A percentile compares a stretch with the other conserved stretches of the same genome.
Evolutionary conservation across 1,139 yeast genomes (phyloP).

Genomic region (Petasospora rhodanensis): DNA sequence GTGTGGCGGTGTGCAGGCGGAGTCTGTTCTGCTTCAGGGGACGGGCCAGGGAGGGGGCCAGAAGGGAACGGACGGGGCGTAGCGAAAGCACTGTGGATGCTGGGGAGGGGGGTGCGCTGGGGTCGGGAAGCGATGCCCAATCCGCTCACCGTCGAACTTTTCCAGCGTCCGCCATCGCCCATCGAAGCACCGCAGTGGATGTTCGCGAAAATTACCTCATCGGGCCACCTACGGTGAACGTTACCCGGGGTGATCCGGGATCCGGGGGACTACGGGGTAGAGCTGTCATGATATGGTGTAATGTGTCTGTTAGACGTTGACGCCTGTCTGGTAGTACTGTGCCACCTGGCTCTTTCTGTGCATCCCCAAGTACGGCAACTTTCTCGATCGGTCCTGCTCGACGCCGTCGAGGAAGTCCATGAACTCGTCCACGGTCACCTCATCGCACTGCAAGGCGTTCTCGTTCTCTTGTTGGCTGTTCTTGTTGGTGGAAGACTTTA

Average conservation of each 20-base stretch:
- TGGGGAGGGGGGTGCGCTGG: too few relatives aligned
- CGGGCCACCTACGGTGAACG: too few relatives aligned
- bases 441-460: background rate
- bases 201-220: too few relatives aligned
- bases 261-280: too few relatives aligned
- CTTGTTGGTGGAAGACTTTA: conserved; percentile 1
- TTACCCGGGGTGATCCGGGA: too few relatives aligned
- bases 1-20: background rate
- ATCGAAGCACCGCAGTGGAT: too few relatives aligned
- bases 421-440: background rate
- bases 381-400: background rate
- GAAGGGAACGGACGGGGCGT: conserved; percentile 4
- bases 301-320: too few relatives aligned
- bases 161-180: background rate
- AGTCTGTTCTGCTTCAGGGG: too few relatives aligned
- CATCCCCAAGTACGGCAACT: background rate
- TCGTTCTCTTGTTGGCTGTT: background rate
- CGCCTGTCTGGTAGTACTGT: too few relatives aligned
- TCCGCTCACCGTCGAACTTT: background rate
- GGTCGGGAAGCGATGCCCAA: too few relatives aligned
- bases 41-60: conserved; percentile 1
- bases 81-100: conserved; percentile 5
- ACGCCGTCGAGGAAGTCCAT: background rate
- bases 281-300: too few relatives aligned
- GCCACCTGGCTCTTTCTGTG: background rate